Conservation (phyloP, 2,329 filamentous ascomycete species). For the Talaromyces marneffei region DNA sequence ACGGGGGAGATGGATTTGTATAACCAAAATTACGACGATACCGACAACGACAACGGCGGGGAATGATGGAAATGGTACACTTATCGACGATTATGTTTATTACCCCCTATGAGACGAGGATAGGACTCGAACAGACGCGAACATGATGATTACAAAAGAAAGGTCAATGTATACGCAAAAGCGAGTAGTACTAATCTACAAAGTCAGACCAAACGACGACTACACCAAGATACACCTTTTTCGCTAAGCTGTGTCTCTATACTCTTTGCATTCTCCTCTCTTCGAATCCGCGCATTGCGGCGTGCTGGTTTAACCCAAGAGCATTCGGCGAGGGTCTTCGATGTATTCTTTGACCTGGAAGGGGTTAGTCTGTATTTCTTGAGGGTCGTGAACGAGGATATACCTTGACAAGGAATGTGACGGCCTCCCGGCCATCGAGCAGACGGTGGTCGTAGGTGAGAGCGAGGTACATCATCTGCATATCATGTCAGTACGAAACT, state of each 20-base stretch:
- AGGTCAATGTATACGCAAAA: constrained; percentile 7
- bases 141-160: background rate
- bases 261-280: background rate
- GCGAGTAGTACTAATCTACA: constrained; percentile 1
- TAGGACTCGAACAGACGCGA: background rate
- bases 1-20: constrained; percentile 33
- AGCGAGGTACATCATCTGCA: constrained; percentile 95
- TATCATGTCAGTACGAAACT: constrained; percentile 14
- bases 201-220: background rate
- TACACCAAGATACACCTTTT: background rate
- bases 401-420: constrained; percentile 87
- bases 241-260: background rate
- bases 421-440: constrained; percentile 88
- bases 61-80: background rate
- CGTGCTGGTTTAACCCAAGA: constrained; percentile 6
- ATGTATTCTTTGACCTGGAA: constrained; percentile 81
- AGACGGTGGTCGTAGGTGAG: constrained; percentile 97
- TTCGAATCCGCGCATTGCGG: background rate
- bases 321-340: constrained; percentile 62
- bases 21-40: no score
- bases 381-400: constrained; percentile 10
- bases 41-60: no score
- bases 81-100: background rate
- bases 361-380: constrained; percentile 13
- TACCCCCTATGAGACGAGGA: background rate